Base-by-base conservation (phyloP, 345 rosid genomes). In the Dipteronia dyeriana region DNA sequence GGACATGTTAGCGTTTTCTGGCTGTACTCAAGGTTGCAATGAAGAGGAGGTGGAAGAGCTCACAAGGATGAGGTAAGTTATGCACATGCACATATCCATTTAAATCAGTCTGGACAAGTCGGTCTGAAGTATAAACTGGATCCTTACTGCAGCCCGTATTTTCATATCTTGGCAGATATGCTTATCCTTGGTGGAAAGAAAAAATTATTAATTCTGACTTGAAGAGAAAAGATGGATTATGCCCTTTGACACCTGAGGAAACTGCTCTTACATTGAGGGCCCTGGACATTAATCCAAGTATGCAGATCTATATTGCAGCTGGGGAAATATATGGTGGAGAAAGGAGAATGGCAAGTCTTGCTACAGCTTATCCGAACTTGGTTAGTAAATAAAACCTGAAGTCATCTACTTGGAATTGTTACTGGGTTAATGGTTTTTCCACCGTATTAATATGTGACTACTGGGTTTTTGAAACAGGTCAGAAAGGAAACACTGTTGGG, bases 1-100 rank as follows among this genome's bases (percentile, higher is more conserved):
- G 99, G 99, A 97, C 78, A 94, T 97, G 99, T 74, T 97, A 74
- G 99, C 99, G 17, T 97, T 97, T 80, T 97, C 99, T 63, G 99
- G 99, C 69, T 97, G 99, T 78, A 85, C 89, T 41, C 94, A 94
- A 61, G 98, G 99, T 79, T 97, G 98, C 85, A 97, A 85, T 74
- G 79, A 84, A 43, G 94, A 90, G 14, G 99, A 97, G 82, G 96
- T 88, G 74, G 99, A 94, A 61, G 98, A 97, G 66, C 84, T 97
- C 79, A 97, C 97, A 47, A 90, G 93, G 84, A 92, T 97, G 99
- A 92, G 99, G 99, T 92, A 76, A 80, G 81, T 54, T 53, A 13
- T 56, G 29, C 61, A 41, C 67, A 13, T 56, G 29, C 61, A 41
- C 67, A 11, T 53, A 14, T 71, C 16, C 38, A 71, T 22, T 11